phyloP scores from a whole-genome alignment of 2,329 filamentous ascomycete genomes.

The Xenoacremonium recifei region DNA sequence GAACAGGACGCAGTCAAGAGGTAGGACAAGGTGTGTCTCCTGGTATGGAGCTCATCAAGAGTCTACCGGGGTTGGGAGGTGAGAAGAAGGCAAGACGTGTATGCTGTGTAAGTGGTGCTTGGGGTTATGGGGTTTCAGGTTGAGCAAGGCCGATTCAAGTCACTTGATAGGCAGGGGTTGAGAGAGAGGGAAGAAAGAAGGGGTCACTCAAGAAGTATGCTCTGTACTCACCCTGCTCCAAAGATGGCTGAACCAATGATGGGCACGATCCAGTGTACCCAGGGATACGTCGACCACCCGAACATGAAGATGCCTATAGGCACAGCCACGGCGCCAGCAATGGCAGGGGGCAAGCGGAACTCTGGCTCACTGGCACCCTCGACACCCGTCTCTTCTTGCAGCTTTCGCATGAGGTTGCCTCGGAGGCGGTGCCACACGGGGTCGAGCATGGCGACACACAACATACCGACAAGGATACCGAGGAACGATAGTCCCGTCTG shows the following conservation, averaged over 20 bases:
- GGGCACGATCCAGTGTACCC: slow-evolving; percentile 73
- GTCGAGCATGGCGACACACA: slow-evolving; percentile 59
- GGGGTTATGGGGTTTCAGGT: no score
- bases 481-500: slow-evolving; percentile 79
- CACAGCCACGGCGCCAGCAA: slow-evolving; percentile 73
- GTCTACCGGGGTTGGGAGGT: no score
- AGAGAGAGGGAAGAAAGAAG: no score
- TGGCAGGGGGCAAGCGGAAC: slow-evolving; percentile 75
- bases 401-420: slow-evolving; percentile 52
- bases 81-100: neutral
- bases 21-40: no score
- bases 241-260: slow-evolving; percentile 73
- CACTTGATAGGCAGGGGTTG: neutral
- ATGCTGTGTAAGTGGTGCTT: neutral
- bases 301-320: slow-evolving; percentile 85
- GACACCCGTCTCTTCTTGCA: slow-evolving; percentile 49
- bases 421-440: slow-evolving; percentile 66
- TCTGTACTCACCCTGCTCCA: slow-evolving; percentile 60
- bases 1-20: no score
- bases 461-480: slow-evolving; percentile 67
- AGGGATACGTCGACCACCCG: slow-evolving; percentile 76
- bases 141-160: neutral
- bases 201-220: neutral
- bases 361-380: slow-evolving; percentile 74
- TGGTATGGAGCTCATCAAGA: no score